phyloP scores from a whole-genome alignment of 1,284 basidiomycete genomes.

The Xerocomus cyaneibrunnescens region DNA sequence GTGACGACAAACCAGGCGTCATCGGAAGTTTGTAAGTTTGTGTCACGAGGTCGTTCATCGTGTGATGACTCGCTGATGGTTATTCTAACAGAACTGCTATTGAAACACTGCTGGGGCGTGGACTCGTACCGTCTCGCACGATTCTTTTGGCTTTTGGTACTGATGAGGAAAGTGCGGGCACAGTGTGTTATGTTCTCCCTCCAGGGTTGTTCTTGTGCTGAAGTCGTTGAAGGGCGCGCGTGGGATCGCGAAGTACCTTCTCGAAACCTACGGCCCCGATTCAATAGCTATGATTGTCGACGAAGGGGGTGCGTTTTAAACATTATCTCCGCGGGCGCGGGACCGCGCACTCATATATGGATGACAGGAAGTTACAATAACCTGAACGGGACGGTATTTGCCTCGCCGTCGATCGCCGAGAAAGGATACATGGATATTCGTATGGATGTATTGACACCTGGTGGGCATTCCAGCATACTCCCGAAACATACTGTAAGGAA shows the following conservation, averaged over 20 bases:
- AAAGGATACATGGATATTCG: conserved; percentile 64
- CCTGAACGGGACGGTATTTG: conserved; percentile 42
- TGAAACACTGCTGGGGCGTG: conserved; percentile 52
- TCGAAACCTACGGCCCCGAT: conserved; percentile 51
- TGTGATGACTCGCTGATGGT: neutral
- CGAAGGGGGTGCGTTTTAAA: conserved; percentile 39
- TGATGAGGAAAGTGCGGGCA: conserved; percentile 66
- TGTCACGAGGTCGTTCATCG: neutral
- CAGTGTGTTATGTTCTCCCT: conserved; percentile 31
- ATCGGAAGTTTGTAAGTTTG: conserved; percentile 53
- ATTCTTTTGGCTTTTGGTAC: conserved; percentile 68
- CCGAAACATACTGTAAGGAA: conserved; percentile 51
- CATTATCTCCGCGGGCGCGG: neutral
- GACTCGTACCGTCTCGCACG: conserved; percentile 51
- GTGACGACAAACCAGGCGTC: conserved; percentile 62
- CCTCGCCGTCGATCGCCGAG: conserved; percentile 56
- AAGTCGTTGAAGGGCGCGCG: conserved; percentile 44
- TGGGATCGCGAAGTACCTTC: conserved; percentile 45
- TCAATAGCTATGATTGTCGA: conserved; percentile 57
- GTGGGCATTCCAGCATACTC: conserved; percentile 68
- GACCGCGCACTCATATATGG: neutral
- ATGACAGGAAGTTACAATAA: conserved; percentile 37
- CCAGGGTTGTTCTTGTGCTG: conserved; percentile 9
- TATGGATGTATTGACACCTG: conserved; percentile 53
- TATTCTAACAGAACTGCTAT: conserved; percentile 45